phyloP scores from a whole-genome alignment of 768 basidiomycete genomes.

The Infundibulicybe gibba region DNA sequence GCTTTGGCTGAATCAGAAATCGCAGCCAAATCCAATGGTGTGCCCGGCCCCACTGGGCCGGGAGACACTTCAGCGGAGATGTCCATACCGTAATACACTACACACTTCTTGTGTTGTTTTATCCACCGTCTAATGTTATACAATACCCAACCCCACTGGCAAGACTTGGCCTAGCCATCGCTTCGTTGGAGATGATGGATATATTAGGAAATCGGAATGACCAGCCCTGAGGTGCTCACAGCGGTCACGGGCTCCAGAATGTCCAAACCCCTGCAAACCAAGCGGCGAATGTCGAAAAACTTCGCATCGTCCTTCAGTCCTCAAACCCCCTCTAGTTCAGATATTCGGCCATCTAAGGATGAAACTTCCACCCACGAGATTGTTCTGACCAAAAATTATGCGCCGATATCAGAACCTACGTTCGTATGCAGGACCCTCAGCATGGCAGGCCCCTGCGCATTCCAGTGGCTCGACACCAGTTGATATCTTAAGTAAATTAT shows the following conservation, averaged over 20 bases:
- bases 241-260: slow-evolving; percentile 32
- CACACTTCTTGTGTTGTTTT: neutral
- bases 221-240: slow-evolving; percentile 34
- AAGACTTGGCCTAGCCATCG: no score
- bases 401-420: slow-evolving; percentile 16
- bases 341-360: slow-evolving; percentile 10
- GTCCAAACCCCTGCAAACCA: slow-evolving; percentile 37
- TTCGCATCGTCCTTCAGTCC: slow-evolving; percentile 30
- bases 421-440: slow-evolving; percentile 22
- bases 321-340: slow-evolving; percentile 17
- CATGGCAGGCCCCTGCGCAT: slow-evolving; percentile 19
- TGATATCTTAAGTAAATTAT: neutral
- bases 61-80: slow-evolving; percentile 2
- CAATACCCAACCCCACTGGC: no score
- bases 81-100: neutral
- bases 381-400: slow-evolving; percentile 18
- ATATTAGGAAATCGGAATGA: no score
- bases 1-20: slow-evolving; percentile 12
- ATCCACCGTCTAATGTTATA: neutral
- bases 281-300: slow-evolving; percentile 38
- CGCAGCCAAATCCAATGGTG: slow-evolving; percentile 6
- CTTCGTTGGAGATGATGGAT: no score
- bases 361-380: slow-evolving; percentile 10
- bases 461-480: slow-evolving; percentile 2
- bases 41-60: neutral